Conservation (phyloP, 768 basidiomycete species). For the Kwoniella sp. region DNA sequence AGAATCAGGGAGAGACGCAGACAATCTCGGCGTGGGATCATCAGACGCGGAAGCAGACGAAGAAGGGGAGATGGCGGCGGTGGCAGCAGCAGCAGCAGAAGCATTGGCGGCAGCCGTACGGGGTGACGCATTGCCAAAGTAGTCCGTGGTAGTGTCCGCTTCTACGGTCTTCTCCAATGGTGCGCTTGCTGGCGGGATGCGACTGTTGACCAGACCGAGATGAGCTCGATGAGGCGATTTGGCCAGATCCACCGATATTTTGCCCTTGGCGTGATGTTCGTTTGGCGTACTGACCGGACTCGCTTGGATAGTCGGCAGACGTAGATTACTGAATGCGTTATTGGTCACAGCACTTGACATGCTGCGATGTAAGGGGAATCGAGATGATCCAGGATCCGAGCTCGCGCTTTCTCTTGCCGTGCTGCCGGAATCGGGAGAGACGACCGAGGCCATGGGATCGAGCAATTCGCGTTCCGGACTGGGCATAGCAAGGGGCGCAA, state of each 20-base stretch:
- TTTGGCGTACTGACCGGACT: slow-evolving; percentile 44
- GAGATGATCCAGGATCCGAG: slow-evolving; percentile 53
- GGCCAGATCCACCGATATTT: slow-evolving; percentile 20
- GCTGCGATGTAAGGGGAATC: slow-evolving; percentile 49
- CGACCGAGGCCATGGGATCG: slow-evolving; percentile 68
- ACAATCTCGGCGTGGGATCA: slow-evolving; percentile 15
- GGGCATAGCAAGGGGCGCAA: slow-evolving; percentile 83
- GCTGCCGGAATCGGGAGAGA: slow-evolving; percentile 1
- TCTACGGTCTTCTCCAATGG: slow-evolving; percentile 68
- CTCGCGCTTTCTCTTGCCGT: slow-evolving; percentile 31
- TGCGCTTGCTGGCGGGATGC: slow-evolving; percentile 57
- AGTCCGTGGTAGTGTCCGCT: slow-evolving; percentile 58
- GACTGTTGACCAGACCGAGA: slow-evolving; percentile 12
- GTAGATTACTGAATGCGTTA: slow-evolving; percentile 53
- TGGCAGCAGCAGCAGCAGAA: slow-evolving; percentile 5
- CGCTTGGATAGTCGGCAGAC: slow-evolving; percentile 37
- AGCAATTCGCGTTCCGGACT: slow-evolving; percentile 89
- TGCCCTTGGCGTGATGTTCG: slow-evolving; percentile 58
- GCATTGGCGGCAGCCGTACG: slow-evolving; percentile 8
- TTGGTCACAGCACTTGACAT: slow-evolving; percentile 57
- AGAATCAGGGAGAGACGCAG: neutral
- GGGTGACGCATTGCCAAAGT: slow-evolving; percentile 44
- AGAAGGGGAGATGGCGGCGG: neutral
- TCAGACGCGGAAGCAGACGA: slow-evolving; percentile 44
- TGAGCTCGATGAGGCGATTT: slow-evolving; percentile 9